phyloP scores from a whole-genome alignment of 2,329 filamentous ascomycete species.

The Microdochium trichocladiopsis region DNA sequence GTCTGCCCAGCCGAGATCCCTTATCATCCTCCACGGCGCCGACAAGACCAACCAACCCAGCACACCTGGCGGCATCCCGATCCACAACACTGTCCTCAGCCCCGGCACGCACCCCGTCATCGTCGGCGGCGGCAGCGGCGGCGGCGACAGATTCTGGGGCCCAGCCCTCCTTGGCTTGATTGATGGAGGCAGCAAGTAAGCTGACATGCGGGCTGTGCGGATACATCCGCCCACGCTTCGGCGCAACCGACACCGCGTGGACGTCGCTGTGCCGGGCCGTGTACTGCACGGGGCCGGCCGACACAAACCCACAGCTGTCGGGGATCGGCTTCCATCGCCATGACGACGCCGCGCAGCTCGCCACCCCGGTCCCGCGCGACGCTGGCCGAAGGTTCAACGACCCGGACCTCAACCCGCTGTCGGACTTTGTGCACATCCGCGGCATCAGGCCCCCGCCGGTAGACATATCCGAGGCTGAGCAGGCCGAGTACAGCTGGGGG shows the following conservation, averaged over 20 bases:
- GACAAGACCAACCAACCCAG: no score
- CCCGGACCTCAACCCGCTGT: constrained; percentile 3
- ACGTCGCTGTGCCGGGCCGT: constrained; percentile 12
- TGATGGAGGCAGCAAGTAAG: not conserved
- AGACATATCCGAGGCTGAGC: constrained; percentile 5
- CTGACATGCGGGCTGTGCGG: constrained; percentile 14
- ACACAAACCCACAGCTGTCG: constrained; percentile 10
- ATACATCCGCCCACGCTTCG: constrained; percentile 6
- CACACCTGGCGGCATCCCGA: no score
- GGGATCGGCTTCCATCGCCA: constrained; percentile 11
- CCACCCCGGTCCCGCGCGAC: constrained; percentile 11
- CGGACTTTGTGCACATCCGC: constrained; percentile 9
- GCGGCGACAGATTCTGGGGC: no score
- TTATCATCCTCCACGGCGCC: no score
- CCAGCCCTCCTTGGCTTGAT: no score
- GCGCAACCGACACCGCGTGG: constrained; percentile 7
- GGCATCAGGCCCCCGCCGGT: constrained; percentile 9
- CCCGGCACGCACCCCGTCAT: no score
- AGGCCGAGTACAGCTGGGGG: constrained; percentile 12
- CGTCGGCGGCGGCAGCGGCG: no score
- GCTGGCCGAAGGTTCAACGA: constrained; percentile 13
- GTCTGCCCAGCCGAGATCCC: no score
- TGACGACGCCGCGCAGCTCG: constrained; percentile 3
- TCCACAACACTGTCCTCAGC: no score
- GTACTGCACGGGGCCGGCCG: constrained; percentile 10